Evolutionary conservation across 805 yeast species (phyloP), one percentile per base, ranked within the genome.

Genomic region (Kazachstania africana): DNA sequence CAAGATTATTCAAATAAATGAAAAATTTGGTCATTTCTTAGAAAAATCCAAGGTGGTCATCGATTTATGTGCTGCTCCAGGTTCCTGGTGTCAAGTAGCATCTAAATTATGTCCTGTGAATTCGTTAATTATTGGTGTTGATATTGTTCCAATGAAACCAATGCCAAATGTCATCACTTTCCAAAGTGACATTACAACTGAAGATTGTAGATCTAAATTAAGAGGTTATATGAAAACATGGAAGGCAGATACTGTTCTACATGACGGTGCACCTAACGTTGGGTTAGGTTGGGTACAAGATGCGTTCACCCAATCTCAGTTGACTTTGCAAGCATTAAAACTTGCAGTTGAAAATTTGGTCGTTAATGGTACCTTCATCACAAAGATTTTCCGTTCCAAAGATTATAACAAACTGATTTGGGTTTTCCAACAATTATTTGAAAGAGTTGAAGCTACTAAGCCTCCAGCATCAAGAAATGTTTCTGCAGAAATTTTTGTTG

Each of bases 251-350:
- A 83, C 94, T 0, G 97, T 91, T 13, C 63, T 91, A 52, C 98
- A 91, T 60, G 99, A 91, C 69, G 99, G 99, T 77, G 99, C 99
- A 18, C 99, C 99, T 19, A 91, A 91, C 52, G 97, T 91, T 47
- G 99, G 99, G 78, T 69, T 91, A 51, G 94, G 95, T n/a, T 91
- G 99, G 99, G 91, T 82, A 14, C 99, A 91, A 59, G 99, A 91
- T 73, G 98, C 99, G 1, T 91, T 83, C 62, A 84, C 97, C 2
- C 99, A 91, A 63, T 84, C 95, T 17, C 97, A 88, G 53, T 73
- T 91, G 45, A 93, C 95, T 19, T 65, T 91, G 44, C 95, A 87
- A 63, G 94, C 97, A 20, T 66, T 91, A 49, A 84, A 78, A 55
- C 66, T 91, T 37, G 99, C 98, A 1, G 95, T 78, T 10, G 99